phyloP scores from a whole-genome alignment of 805 yeast species.

The Zygoascus tannicola region DNA sequence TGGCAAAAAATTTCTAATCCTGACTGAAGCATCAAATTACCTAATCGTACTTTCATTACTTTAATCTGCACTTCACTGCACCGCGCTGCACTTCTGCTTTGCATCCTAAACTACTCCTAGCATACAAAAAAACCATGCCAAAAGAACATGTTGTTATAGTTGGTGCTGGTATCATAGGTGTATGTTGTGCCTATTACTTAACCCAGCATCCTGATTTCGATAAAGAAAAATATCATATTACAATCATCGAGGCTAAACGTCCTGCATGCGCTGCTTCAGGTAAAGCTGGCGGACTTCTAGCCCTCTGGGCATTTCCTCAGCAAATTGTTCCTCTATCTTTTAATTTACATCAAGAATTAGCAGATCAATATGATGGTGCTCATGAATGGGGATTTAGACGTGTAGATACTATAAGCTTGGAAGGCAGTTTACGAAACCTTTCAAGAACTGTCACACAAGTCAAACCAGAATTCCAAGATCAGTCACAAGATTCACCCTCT shows the following conservation, averaged over 20 bases:
- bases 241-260: slow-evolving; percentile 77
- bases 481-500: neutral
- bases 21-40: too few relatives aligned
- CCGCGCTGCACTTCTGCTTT: too few relatives aligned
- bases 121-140: slow-evolving; percentile 16
- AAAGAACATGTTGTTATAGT: slow-evolving; percentile 70
- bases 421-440: slow-evolving; percentile 52
- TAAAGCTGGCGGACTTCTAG: slow-evolving; percentile 92
- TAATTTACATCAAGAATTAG: slow-evolving; percentile 71
- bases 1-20: too few relatives aligned
- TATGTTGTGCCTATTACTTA: slow-evolving; percentile 83
- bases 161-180: slow-evolving; percentile 90
- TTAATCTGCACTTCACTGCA: too few relatives aligned
- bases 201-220: slow-evolving; percentile 76
- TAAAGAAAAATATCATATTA: slow-evolving; percentile 64
- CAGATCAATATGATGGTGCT: slow-evolving; percentile 73
- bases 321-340: slow-evolving; percentile 86
- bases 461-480: neutral
- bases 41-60: too few relatives aligned
- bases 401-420: slow-evolving; percentile 75
- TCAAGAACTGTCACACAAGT: neutral
- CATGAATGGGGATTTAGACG: slow-evolving; percentile 89
- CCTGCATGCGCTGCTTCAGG: slow-evolving; percentile 98
- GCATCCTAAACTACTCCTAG: too few relatives aligned
- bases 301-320: slow-evolving; percentile 95